Percentiles rank a stretch among this genome's conserved stretches.
Evolutionary conservation across 2,329 filamentous ascomycete species (phyloP).

Genomic region (Aspergillus japonicus): DNA sequence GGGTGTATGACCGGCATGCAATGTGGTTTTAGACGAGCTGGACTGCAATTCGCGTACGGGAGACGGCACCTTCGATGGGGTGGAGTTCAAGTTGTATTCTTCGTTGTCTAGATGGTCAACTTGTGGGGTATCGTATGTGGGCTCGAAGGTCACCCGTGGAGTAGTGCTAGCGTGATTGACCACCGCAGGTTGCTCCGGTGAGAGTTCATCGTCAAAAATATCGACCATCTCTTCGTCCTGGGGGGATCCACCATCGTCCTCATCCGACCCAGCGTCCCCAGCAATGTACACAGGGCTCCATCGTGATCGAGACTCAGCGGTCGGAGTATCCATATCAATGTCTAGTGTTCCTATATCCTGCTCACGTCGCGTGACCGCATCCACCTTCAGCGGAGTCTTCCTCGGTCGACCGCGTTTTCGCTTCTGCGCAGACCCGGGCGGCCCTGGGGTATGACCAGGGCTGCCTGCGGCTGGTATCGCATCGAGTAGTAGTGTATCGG

Average conservation of each 20-base stretch:
- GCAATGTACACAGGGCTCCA: constrained; percentile 32
- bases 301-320: constrained; percentile 13
- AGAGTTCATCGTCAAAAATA: constrained; percentile 20
- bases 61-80: constrained; percentile 37
- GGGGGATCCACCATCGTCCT: constrained; percentile 21
- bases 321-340: constrained; percentile 3
- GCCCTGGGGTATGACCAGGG: constrained; percentile 33
- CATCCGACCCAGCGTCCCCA: constrained; percentile 27
- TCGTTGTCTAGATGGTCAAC: constrained; percentile 27
- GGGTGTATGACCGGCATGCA: constrained; percentile 35
- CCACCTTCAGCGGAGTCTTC: constrained; percentile 31
- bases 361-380: constrained; percentile 21
- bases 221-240: constrained; percentile 19
- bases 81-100: constrained; percentile 31
- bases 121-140: constrained; percentile 31
- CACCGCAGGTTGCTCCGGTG: constrained; percentile 12
- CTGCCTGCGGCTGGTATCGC: constrained; percentile 36
- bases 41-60: constrained; percentile 26
- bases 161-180: constrained; percentile 13
- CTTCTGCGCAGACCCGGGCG: constrained; percentile 30
- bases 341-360: constrained; percentile 11
- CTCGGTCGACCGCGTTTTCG: constrained; percentile 39
- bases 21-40: constrained; percentile 34
- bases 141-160: constrained; percentile 22
- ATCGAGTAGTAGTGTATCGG: constrained; percentile 31